Conservation (phyloP, 2,329 filamentous ascomycete genomes). For the Coniochaeta sp. region DNA sequence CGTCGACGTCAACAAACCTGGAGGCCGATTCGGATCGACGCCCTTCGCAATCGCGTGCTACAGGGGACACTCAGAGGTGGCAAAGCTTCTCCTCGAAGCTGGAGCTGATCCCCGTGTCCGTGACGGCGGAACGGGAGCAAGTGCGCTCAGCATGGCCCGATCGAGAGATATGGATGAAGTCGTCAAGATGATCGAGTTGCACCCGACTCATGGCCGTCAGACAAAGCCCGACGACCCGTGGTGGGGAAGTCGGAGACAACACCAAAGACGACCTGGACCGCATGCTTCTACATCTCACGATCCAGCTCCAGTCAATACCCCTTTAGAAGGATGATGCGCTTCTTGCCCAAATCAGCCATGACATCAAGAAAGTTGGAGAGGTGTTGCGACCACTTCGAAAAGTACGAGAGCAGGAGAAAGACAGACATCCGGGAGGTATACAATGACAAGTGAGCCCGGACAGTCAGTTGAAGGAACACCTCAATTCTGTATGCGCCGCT, state of each 20-base stretch:
- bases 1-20: conserved; percentile 11
- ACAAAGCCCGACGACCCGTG: neutral
- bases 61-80: conserved; percentile 11
- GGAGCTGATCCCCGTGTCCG: conserved; percentile 13
- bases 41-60: conserved; percentile 15
- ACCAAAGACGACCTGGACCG: neutral
- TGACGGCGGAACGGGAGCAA: neutral
- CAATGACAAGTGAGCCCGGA: neutral
- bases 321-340: neutral
- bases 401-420: neutral
- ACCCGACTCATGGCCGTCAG: neutral
- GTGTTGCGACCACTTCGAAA: neutral
- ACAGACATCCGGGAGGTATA: neutral
- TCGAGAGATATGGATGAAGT: neutral
- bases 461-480: neutral
- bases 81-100: conserved; percentile 14
- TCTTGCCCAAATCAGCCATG: neutral
- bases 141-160: neutral
- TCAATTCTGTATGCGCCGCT: neutral
- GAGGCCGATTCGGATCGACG: conserved; percentile 13
- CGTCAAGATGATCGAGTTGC: neutral
- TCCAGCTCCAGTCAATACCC: neutral
- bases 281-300: neutral
- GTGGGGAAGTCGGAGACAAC: neutral
- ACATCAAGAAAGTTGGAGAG: neutral